These are phyloP conservation scores for Rhizomucor miehei DNA, from an alignment of 371 early-diverging fungal genomes.

Conservation along the genomic window DNA sequence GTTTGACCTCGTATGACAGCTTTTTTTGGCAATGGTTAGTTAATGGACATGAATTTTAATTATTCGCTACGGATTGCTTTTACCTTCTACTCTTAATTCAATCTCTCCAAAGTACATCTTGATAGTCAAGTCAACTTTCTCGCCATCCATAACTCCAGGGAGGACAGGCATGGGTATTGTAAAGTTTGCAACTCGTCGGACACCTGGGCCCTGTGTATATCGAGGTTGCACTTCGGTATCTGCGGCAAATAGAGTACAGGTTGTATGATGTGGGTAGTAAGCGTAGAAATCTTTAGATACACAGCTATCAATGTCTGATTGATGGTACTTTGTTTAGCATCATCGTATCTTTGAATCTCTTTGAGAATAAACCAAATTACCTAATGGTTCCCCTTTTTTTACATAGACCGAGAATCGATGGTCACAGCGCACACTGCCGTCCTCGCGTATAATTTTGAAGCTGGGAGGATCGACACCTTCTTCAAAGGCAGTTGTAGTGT, in stretches of 20 bases:
- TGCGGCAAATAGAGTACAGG: slow-evolving; percentile 46
- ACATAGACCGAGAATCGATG: slow-evolving; percentile 48
- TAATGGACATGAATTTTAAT: not conserved
- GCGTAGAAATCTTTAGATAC: slow-evolving; percentile 48
- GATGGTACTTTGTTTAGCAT: too few relatives aligned
- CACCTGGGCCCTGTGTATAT: slow-evolving; percentile 40
- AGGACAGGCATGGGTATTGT: slow-evolving; percentile 48
- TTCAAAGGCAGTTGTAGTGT: slow-evolving; percentile 48
- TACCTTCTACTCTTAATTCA: slow-evolving; percentile 50
- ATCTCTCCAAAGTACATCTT: slow-evolving; percentile 46
- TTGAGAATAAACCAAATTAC: too few relatives aligned
- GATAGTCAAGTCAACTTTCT: slow-evolving; percentile 43
- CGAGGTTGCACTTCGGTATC: slow-evolving; percentile 46
- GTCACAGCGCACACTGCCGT: slow-evolving; percentile 46
- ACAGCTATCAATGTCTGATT: slow-evolving; percentile 41
- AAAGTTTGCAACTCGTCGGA: slow-evolving; percentile 44
- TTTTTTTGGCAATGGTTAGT: not conserved
- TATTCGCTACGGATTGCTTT: not conserved
- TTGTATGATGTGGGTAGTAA: slow-evolving; percentile 52
- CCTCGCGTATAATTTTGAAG: slow-evolving; percentile 42
- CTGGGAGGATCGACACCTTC: slow-evolving; percentile 48
- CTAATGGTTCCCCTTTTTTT: slow-evolving; percentile 37
- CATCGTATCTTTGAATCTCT: not conserved
- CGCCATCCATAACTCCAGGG: slow-evolving; percentile 39
- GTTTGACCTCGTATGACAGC: slow-evolving; percentile 51